Base-by-base conservation (phyloP, 164 flowering plant genomes). In the Annona cherimola region DNA sequence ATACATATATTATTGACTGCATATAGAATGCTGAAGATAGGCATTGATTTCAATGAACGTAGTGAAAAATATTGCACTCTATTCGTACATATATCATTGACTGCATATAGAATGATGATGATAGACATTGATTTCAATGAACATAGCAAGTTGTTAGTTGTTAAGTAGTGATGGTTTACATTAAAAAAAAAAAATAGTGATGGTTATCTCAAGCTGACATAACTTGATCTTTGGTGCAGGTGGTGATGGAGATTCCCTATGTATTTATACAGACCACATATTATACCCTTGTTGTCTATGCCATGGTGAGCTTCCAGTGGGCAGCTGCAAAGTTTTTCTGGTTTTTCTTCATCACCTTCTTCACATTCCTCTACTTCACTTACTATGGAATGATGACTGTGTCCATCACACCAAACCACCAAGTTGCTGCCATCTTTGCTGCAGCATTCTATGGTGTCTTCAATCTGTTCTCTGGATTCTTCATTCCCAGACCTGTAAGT, bases 401-500 rank as follows among this genome's bases (percentile, higher is more conserved):
- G 7, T 77, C 86, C 59, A 74, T 85, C 70, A 85, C 88, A 54
- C 86, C 86, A 64, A 85, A 85, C 76, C 84, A 79, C 70, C 79
- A 83, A 78, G 74, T 79, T 5, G 88, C 88, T 1, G 43, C 86
- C 4, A 79, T 80, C 67, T 85, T 89, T 61, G 92, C 94, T 3
- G 87, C 91, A 66, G 89, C 95, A 11, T 92, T 92, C 81, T 92
- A 85, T 63, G 65, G 84, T 3, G 80, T 92, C 68, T 92, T 90
- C 86, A 90, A 85, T 75, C 88, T 92, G 8, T 92, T 92, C 88
- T 90, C 96, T 4, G 97, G 96, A 62, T 92, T 90, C 83, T 90
- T 88, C 81, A 87, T 92, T 72, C 94, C 97, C 35, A 80, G 83
- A 84, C 86, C 91, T 6, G 96, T 90, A 82, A 79, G 87, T 77